Base-by-base conservation (phyloP, 169 alveolate genomes). In the Plasmodium berghei region DNA sequence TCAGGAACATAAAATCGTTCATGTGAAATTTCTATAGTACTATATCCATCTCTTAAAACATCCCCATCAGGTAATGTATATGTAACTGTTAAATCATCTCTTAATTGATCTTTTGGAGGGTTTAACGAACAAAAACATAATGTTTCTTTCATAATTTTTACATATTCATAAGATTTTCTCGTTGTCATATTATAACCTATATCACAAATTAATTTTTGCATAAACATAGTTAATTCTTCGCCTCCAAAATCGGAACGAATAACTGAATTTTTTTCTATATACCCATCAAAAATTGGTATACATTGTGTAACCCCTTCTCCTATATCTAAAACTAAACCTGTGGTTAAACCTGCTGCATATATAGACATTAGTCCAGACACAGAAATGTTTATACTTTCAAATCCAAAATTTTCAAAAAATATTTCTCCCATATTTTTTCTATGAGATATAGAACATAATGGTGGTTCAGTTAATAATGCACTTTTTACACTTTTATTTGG, bases 201-300 rank as follows among this genome's bases (percentile, higher is more conserved):
- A 61, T 94, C 96, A 85, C 96, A 91, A 2, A 96, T 86, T 26
- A 96, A 66, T 74, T 87, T 88, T 85, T 94, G 97, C 59, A 96
- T 80, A 87, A 94, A 93, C 96, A 94, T 95, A 69, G 96, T 95
- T 48, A 96, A 89, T 74, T 95, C 97, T 77, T 92, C 92, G 14
- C 98, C 98, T 12, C 97, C 97, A 73, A 93, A 91, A 67, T 96
- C 97, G 34, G 93, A 91, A 26, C 97, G 94, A 26, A 93, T 75
- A 24, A 95, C 85, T 1, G 96, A 90, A 46, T 92, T 93, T 20
- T 95, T 93, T 73, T 95, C 96, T 9, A 95, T 91, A 75, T 95
- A 95, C 8, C 98, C 98, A 86, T 96, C 98, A 73, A 94, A 94
- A 24, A 95, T 95, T 5, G 98, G 98, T n/a, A 96, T 94, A 40